Base-by-base conservation (phyloP, 2,329 filamentous ascomycete genomes). In the Pleurostoma richardsiae region DNA sequence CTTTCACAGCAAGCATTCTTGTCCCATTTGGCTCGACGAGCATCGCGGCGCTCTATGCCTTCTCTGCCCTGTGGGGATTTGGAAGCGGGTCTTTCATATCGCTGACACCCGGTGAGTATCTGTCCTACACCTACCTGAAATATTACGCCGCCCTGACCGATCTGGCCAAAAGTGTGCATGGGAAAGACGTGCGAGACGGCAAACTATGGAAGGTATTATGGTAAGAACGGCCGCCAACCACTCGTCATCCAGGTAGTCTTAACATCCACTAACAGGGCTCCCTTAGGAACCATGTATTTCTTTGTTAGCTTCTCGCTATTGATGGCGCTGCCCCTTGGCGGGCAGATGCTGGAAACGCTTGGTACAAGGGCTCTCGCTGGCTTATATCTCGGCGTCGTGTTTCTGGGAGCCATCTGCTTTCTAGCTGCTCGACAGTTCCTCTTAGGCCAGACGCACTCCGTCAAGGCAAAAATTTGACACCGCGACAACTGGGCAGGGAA, bases 81-180 rank as follows among this genome's bases (percentile, higher is more conserved):
- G 71, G 70, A 0, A 73, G 70, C 2, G 73, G 73, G 0, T 68
- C 69, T 0, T 76, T 70, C 58, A 57, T 76, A n/a, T 70, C 68
- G 0, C 60, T 73, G 2, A 64, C 66, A 1, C 61, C 61, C 40
- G 72, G 73, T 0, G 19, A 19, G 19, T 19, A 19, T 19, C 19
- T 19, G 19, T 19, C 19, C 19, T 19, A 19, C 19, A 19, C 19
- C 19, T 19, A 19, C 19, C 19, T 19, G 19, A 19, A 19, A 19
- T 19, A 19, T 19, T 19, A 19, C 19, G 19, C 19, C 19, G 19
- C 19, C 19, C 19, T 19, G 19, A 19, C 19, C 19, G 19, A 19
- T 19, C 19, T 19, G 19, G 19, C 19, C 19, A 19, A 19, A 19
- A 19, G 19, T 19, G 19, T 19, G 19, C 19, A 19, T 19, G 19